Evolutionary conservation across 169 alveolate genomes (phyloP), one percentile per base, ranked within the genome.

Genomic region (Cryptosporidium andersoni): DNA sequence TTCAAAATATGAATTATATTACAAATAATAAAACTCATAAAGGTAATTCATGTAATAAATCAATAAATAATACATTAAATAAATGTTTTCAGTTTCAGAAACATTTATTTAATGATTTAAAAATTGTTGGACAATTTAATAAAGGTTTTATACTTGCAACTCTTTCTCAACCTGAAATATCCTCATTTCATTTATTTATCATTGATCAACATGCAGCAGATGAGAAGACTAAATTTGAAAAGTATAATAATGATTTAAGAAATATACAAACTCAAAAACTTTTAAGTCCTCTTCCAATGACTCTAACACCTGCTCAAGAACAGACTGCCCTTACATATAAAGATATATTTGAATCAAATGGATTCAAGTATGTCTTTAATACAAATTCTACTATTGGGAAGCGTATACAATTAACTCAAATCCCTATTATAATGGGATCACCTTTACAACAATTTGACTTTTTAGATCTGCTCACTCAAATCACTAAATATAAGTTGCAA

Each of bases 131-230:
- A 0, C 92, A 98, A 90, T 98, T 98, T 88, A 98, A 98, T 80
- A 93, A 92, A 82, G 99, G 99, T 34, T 98, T 98, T 92, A 96
- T 98, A 6, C 82, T 98, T 40, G 92, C 99, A 14, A 90, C 90
- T 49, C 81, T 93, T 34, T 81, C 63, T 56, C 81, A 80, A 8
- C 65, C n/a, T 25, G 63, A 56, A 56, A 14, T 43, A 80, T 37
- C 34, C 43, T 74, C n/a, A 63, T 51, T 48, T 48, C 92, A 96
- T 40, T 65, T 97, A 64, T 97, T 95, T 88, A 95, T 98, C 1
- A 92, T 98, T 42, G 99, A 98, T 89, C 98, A 98, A 82, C 99
- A 98, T 91, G 99, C 99, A 1, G 96, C 99, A 42, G 99, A 97
- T 88, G 99, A 98, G 89, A 97, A 97, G 88, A 68, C 85, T 14